Conservation (phyloP, 768 basidiomycete species). For the Tremella mesenterica region DNA sequence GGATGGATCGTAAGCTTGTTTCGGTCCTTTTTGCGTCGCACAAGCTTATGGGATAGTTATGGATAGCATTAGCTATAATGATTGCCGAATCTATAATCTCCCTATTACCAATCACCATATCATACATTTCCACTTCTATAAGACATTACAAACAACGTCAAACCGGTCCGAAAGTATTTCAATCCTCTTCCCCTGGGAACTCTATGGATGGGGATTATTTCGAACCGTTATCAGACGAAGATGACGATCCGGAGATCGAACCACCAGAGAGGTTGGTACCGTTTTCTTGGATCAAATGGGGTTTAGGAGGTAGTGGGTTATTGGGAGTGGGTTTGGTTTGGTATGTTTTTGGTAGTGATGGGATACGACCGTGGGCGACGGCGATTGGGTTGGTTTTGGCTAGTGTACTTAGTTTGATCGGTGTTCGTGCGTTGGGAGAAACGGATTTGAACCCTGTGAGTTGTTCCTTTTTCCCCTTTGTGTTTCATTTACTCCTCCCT, state of each 20-base stretch:
- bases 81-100: constrained; percentile 82
- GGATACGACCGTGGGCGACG: constrained; percentile 93
- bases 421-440: constrained; percentile 88
- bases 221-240: constrained; percentile 24
- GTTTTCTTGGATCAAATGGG: constrained; percentile 62
- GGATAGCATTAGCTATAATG: constrained; percentile 93
- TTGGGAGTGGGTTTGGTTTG: constrained; percentile 73
- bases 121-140: constrained; percentile 39
- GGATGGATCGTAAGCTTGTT: constrained; percentile 42
- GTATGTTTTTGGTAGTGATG: constrained; percentile 79
- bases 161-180: constrained; percentile 21
- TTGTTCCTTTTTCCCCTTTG: neutral
- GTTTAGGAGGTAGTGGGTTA: constrained; percentile 56
- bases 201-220: constrained; percentile 30
- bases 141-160: constrained; percentile 21
- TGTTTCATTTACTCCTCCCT: too few relatives aligned
- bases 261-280: constrained; percentile 70
- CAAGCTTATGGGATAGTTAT: constrained; percentile 50
- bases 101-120: constrained; percentile 62
- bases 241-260: constrained; percentile 61
- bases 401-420: constrained; percentile 74
- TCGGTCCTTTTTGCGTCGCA: neutral
- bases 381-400: constrained; percentile 74
- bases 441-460: constrained; percentile 62
- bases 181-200: constrained; percentile 15